These are phyloP conservation scores for Oxyria digyna DNA, from an alignment of 148 eudicot genomes.

Conservation along the genomic window DNA sequence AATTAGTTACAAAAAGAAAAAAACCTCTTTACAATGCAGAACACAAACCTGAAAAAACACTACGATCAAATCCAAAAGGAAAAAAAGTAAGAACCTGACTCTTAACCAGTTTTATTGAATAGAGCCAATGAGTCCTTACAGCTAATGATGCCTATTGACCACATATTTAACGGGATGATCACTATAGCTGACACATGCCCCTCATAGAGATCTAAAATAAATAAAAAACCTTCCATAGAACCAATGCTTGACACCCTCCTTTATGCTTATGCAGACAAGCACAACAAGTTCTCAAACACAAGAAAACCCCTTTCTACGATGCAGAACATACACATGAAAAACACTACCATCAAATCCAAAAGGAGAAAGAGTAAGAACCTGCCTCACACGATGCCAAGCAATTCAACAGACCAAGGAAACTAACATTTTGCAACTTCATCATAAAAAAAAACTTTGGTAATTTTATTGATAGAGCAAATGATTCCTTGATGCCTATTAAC, in stretches of 20 bases:
- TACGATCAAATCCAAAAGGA: no score
- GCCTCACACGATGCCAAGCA: constrained; percentile 99
- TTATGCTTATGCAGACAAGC: neutral
- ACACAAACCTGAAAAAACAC: no score
- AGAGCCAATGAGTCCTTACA: neutral
- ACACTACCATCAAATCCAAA: neutral
- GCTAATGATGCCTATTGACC: no score
- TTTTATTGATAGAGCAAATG: no score
- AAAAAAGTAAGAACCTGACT: no score
- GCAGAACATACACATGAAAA: neutral
- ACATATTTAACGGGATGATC: neutral
- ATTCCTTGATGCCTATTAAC: neutral
- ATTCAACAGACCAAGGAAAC: no score
- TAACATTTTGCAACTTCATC: neutral
- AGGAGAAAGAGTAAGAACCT: constrained; percentile 59
- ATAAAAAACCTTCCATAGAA: no score
- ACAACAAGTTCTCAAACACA: neutral
- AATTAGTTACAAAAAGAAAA: neutral
- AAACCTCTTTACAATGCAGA: neutral
- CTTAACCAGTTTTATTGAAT: no score
- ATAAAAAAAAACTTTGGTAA: neutral
- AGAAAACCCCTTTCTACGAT: neutral
- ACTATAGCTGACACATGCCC: neutral
- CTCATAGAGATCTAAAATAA: no score
- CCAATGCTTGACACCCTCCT: neutral